A percentile compares a stretch with the other conserved stretches of the same genome.
Evolutionary conservation across 805 yeast species (phyloP).

Genomic region (Candida suzukii): DNA sequence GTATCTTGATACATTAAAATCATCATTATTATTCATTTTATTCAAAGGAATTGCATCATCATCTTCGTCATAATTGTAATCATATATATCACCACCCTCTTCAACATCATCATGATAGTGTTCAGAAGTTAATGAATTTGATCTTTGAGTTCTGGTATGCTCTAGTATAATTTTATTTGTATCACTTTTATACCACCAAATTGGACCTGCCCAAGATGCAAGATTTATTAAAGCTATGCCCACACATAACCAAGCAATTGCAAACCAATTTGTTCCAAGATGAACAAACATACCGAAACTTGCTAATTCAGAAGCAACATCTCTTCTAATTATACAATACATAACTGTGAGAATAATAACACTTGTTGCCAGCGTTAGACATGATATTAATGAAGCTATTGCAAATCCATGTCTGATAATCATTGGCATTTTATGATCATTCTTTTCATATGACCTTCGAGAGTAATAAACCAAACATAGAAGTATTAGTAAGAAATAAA

Average conservation of each 20-base stretch:
- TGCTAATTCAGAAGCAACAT: slow-evolving; percentile 27
- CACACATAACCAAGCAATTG: slow-evolving; percentile 32
- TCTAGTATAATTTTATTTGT: not conserved
- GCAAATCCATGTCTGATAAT: slow-evolving; percentile 31
- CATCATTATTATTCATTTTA: too few relatives aligned
- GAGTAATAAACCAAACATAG: slow-evolving; percentile 30
- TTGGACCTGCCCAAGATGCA: slow-evolving; percentile 32
- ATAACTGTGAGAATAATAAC: slow-evolving; percentile 24
- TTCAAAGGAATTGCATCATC: too few relatives aligned
- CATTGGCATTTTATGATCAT: slow-evolving; percentile 26
- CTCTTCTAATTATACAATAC: slow-evolving; percentile 18
- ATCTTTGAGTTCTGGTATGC: not conserved
- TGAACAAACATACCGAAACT: slow-evolving; percentile 39
- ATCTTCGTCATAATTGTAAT: too few relatives aligned
- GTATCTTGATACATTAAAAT: not conserved
- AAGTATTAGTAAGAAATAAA: slow-evolving; percentile 25
- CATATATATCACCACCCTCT: not conserved
- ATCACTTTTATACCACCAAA: slow-evolving; percentile 50
- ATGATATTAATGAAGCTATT: slow-evolving; percentile 27
- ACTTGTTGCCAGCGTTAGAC: slow-evolving; percentile 25
- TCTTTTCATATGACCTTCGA: slow-evolving; percentile 25
- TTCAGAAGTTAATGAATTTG: not conserved
- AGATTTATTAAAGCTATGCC: slow-evolving; percentile 10
- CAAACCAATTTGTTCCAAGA: slow-evolving; percentile 35
- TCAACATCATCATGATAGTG: not conserved